These are phyloP conservation scores for Nannochloris sp. DNA, from an alignment of 139 green algal species.

Conservation along the genomic window DNA sequence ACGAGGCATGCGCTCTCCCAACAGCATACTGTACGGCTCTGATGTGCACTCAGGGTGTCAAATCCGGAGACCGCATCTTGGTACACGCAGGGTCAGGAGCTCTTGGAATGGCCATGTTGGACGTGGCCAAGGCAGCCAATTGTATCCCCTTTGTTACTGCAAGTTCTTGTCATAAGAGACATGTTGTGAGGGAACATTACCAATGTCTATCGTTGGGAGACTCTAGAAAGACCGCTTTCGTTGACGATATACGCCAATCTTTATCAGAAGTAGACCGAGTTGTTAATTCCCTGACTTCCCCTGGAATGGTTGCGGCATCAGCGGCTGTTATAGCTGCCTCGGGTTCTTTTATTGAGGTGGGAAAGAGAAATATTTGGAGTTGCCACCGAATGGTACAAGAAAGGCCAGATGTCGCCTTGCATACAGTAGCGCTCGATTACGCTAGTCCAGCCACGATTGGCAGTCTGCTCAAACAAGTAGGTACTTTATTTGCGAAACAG, in stretches of 20 bases:
- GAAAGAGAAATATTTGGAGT: constrained; percentile 78
- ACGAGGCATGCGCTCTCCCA: constrained; percentile 57
- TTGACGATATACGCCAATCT: not conserved
- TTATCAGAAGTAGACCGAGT: constrained; percentile 30
- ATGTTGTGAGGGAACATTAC: too few species aligned
- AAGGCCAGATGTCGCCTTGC: constrained; percentile 59
- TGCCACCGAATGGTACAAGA: constrained; percentile 39
- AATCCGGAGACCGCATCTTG: constrained; percentile 29
- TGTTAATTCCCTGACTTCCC: constrained; percentile 69
- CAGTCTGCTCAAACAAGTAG: constrained; percentile 14
- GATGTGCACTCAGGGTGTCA: constrained; percentile 14
- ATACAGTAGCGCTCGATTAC: constrained; percentile 75
- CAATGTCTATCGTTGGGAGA: too few species aligned
- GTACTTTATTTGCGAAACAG: constrained; percentile 26
- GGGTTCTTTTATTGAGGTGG: constrained; percentile 63
- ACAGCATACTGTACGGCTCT: constrained; percentile 66
- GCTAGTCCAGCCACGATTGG: constrained; percentile 40
- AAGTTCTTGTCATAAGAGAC: too few species aligned
- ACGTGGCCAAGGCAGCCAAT: too few species aligned
- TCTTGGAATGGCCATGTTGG: constrained; percentile 49
- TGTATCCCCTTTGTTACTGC: too few species aligned
- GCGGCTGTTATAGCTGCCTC: constrained; percentile 39
- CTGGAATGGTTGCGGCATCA: constrained; percentile 58
- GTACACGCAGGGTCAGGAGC: constrained; percentile 65
- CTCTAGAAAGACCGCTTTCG: too few species aligned